A percentile compares a stretch with the other conserved stretches of the same genome.
Conservation (phyloP, 495 filamentous ascomycete species). For the Friedmanniomyces endolithicus region DNA sequence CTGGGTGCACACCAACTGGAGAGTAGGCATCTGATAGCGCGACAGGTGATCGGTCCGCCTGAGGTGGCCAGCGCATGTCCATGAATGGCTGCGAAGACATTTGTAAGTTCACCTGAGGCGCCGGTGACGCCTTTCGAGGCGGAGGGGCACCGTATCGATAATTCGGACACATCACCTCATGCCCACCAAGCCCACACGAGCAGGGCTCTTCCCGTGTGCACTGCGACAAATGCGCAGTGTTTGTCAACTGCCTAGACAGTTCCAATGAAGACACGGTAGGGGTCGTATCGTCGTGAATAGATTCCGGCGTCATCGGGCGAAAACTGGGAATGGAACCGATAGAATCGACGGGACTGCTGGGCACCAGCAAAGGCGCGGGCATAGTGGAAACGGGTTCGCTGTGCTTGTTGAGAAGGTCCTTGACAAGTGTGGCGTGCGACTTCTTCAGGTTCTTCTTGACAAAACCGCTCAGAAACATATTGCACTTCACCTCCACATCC, state of each 20-base stretch:
- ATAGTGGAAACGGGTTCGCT: neutral
- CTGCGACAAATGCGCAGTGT: neutral
- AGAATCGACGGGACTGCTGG: neutral
- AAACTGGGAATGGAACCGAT: neutral
- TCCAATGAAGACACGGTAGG: neutral
- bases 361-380: neutral
- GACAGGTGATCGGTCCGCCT: neutral
- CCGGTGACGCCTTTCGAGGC: neutral
- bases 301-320: neutral
- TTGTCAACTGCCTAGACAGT: neutral
- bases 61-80: constrained; percentile 1
- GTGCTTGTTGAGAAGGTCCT: constrained; percentile 50
- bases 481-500: constrained; percentile 66
- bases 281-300: neutral
- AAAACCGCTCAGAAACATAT: constrained; percentile 56
- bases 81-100: neutral
- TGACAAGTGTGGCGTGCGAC: constrained; percentile 52
- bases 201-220: neutral
- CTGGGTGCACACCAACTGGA: neutral
- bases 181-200: neutral
- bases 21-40: neutral
- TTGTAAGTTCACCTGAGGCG: neutral
- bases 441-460: constrained; percentile 67
- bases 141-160: constrained; percentile 2
- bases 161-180: constrained; percentile 9